Base-by-base conservation (phyloP, 1,284 basidiomycete genomes). In the Moesziomyces globuligerus region DNA sequence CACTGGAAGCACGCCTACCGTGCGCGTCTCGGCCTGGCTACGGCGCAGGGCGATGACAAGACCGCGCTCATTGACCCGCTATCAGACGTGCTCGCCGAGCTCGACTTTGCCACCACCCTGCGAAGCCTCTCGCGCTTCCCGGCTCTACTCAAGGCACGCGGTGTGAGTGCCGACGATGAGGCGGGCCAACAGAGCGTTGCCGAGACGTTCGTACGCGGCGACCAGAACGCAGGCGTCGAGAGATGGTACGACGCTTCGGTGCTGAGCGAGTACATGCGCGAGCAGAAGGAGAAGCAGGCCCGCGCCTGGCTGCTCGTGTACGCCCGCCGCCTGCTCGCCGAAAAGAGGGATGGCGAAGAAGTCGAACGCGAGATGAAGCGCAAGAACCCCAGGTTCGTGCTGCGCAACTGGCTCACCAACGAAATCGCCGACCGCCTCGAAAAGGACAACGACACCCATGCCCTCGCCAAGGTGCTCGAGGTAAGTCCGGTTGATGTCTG, bases 401-500 rank as follows among this genome's bases (percentile, higher is more conserved):
- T 81, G 44, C 69, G 80, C 28, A 80, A 81, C 39, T 81, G 80
- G 80, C 52, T 81, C 20, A 76, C 74, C 15, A 72, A 78, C 46
- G 79, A 78, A 34, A 79, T 77, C 11, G 73, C 71, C 0, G 57
- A 78, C 38, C 67, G 76, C 0, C 42, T 81, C 5, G 75, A 75
- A 48, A 48, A 67, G 18, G 44, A 72, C 9, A 59, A 79, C 44
- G 79, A 81, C 39, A 81, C 80, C 5, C 67, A 61, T 8, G 64
- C 72, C 13, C 32, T 80, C 11, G 57, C 75, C 9, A 57, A 66
- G 18, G 77, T 80, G 47, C 60, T 80, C 25, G 49, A 71, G 48
- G 54, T 57, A 37, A 44, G 54, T 57, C 17, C 8, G 17, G 9
- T 10, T 11, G 11, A 49, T 17, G 21, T 21, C 8, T 18, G 18